Base-by-base conservation (phyloP, 768 basidiomycete species). In the Mycena haematopus region DNA sequence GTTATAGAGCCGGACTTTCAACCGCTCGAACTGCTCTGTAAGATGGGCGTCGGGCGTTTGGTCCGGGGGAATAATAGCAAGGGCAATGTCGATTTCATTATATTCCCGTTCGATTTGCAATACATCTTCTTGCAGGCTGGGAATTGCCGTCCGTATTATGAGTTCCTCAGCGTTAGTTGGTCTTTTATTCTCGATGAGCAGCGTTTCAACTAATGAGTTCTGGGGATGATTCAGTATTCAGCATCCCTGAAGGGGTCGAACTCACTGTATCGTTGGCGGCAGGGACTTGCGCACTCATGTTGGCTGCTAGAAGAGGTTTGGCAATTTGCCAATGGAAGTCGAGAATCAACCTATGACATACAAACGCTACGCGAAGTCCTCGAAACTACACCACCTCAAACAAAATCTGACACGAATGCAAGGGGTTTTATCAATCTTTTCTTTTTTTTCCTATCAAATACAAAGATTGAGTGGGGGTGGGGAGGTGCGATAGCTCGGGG, bases 351-450 rank as follows among this genome's bases (percentile, higher is more conserved):
- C 29, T n/a, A n/a, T n/a, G n/a, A n/a, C n/a, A n/a, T n/a, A n/a
- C n/a, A n/a, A n/a, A n/a, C n/a, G n/a, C n/a, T n/a, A n/a, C n/a
- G n/a, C n/a, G n/a, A n/a, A n/a, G n/a, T n/a, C n/a, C n/a, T n/a
- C n/a, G n/a, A n/a, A n/a, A n/a, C n/a, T n/a, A n/a, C n/a, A n/a
- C n/a, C n/a, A n/a, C 29, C 29, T 31, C 29, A 31, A 9, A 31
- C 4, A 31, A 31, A 31, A 5, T 9, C 29, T 4, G 29, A 53
- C 56, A 50, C 47, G 31, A 17, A 25, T 19, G 8, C 11, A 17
- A n/a, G n/a, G n/a, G 19, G 10, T 59, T 53, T 60, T 60, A 31
- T 52, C 58, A 60, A 65, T 60, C 58, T 60, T 65, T 65, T 66
- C 40, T n/a, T 53, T 58, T 65, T 55, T 40, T 49, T 62, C 54